Evolutionary conservation across 345 rosid genomes (phyloP), one percentile per base, ranked within the genome.

Genomic region (Melastoma malabathricum): DNA sequence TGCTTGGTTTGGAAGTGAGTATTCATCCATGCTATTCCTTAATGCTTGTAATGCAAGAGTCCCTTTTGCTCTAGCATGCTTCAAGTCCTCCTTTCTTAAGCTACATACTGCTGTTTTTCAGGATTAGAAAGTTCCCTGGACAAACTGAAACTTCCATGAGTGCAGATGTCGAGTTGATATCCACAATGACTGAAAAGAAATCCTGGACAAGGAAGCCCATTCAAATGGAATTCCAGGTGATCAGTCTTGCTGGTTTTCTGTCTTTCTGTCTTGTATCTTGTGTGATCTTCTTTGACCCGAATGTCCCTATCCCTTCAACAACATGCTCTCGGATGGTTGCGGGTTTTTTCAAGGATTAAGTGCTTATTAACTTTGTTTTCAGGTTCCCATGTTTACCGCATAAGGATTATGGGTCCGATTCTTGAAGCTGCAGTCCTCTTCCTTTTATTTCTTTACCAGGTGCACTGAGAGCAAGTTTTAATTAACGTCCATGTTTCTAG

Each of bases 361-460:
- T 13, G 16, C 46, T 57, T 39, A 57, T 50, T 44, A 16, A 29
- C n/a, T 29, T 62, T 43, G 46, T 29, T 34, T 64, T 46, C 81
- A 92, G 97, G 97, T 93, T 61, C 99, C 97, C 41, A 93, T 93
- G 97, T 93, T 93, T 52, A 93, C 99, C 17, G 94, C 99, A 62
- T 93, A 96, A 46, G 97, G 99, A 61, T 63, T 93, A 70, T 89
- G 97, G 2, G 99, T 93, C 54, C 90, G 99, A 43, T 93, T 88
- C 61, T 94, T 88, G 23, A 93, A 93, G 97, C 95, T 93, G 58
- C 13, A 2, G 20, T 44, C 43, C 60, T 10, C 56, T 13, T 14
- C 25, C 22, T 43, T 15, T n/a, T 20, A 45, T 22, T 9, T 27
- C 19, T 10, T 47, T 15, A 25, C 50, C 15, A 1, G 46, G 23